Base-by-base conservation (phyloP, 306 rosid genomes). In the Calophaca sinica region DNA sequence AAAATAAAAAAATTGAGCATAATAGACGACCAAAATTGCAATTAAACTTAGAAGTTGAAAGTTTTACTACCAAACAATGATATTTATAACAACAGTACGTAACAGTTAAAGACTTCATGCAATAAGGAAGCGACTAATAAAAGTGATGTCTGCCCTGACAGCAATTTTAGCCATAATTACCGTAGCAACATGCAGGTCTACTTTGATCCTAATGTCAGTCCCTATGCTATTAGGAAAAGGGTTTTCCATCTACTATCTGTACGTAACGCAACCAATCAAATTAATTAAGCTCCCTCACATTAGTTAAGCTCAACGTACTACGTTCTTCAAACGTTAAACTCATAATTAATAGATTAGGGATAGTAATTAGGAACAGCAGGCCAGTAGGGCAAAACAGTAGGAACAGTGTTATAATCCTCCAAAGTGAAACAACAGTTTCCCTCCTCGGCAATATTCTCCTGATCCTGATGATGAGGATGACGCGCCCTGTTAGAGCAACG, bases 321-420 rank as follows among this genome's bases (percentile, higher is more conserved):
- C 26, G 26, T 20, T 20, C 26, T 20, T 20, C 26, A 20, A 20
- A 20, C 26, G 1, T 20, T 20, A 20, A 20, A 20, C 26, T 20
- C 26, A 0, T 20, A 20, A 20, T 20, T 20, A 20, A 20, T 20
- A 20, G 26, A 20, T 20, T 20, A 20, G 26, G 26, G 26, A 65
- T 14, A 41, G 58, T 88, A 86, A 76, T 41, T 5, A 67, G 96
- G 87, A 52, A 84, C 74, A n/a, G 72, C 76, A 68, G 88, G 84
- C 93, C 93, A 94, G 36, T 87, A 86, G 41, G 90, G 81, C 52
- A 87, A 82, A 41, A 68, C 46, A 14, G 75, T 85, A 13, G 75
- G 86, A 13, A 86, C 84, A 42, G 45, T 9, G 70, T 75, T 88
- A 41, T 82, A 87, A 70, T 88, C 91, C 44, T 87, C 96, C 76